Evolutionary conservation across 163 green algal species (phyloP), one percentile per base, ranked within the genome.

Genomic region (Volvox carteri): DNA sequence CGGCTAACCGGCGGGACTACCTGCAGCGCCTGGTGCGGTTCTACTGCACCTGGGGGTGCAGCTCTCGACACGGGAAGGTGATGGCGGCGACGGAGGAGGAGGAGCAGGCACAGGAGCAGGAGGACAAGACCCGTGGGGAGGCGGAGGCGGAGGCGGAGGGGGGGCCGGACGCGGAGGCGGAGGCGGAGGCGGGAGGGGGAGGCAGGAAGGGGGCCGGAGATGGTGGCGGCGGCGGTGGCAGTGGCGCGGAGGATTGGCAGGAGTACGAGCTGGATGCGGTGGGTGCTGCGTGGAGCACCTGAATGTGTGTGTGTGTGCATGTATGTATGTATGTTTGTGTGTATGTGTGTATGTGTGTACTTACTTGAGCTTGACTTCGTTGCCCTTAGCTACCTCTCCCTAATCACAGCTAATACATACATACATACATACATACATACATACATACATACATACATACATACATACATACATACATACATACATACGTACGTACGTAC

Each of bases 31-130:
- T 87, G 30, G 33, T 28, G 12, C 65, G 67, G 18, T 87, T 87
- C 81, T 87, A 87, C 65, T 87, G 81, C 81, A 80, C 65, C 65
- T 87, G 81, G 81, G 81, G 81, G 30, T 87, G 81, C 81, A 87
- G 81, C 81, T 80, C 65, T 4, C 25, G 54, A 23, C 81, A 87
- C 67, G 81, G 19, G 4, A n/a, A 44, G 23, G 25, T 46, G 6
- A 39, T 77, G 56, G 25, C 42, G 50, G 23, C 1, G 78, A 30
- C 21, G 25, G 25, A 54, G 58, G 39, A n/a, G 78, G 12, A 11
- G 58, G 58, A 4, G 33, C 37, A 14, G 78, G 35, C 5, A 18
- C 19, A 14, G 74, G 52, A 9, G 35, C 25, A 1, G 52, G 52
- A 41, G 33, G 52, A 46, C 4, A 30, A 39, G 42, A 25, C 35